phyloP scores from a whole-genome alignment of 2,329 filamentous ascomycete species.

The Verticillium alfalfae region DNA sequence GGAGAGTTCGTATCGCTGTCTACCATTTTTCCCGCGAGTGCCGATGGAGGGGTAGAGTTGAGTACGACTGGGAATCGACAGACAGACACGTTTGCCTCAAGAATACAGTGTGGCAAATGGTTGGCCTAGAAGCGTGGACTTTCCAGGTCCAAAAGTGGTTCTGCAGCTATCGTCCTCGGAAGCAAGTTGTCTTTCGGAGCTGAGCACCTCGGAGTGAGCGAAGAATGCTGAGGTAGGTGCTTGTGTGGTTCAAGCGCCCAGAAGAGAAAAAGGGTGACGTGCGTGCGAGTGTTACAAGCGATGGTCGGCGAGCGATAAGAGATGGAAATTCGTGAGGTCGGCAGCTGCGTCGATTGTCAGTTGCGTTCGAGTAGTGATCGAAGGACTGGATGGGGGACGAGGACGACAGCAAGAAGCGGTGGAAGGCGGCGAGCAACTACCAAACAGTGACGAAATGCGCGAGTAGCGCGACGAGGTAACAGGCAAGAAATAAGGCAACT shows the following conservation, averaged over 20 bases:
- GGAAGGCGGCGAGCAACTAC: background rate
- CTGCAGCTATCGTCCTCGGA: background rate
- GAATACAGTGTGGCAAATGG: background rate
- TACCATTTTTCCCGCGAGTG: constrained; percentile 64
- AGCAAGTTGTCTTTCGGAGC: background rate
- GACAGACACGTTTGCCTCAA: background rate
- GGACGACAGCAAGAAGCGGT: background rate
- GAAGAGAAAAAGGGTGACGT: background rate
- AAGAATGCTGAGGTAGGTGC: background rate
- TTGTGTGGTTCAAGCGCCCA: background rate
- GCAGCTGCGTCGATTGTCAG: background rate
- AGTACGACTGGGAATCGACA: background rate
- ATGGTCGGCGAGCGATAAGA: background rate
- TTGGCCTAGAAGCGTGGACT: background rate
- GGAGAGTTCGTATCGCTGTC: constrained; percentile 90
- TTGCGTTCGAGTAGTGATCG: background rate
- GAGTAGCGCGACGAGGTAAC: background rate
- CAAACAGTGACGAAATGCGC: background rate
- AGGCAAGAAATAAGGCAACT: background rate
- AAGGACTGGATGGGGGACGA: background rate
- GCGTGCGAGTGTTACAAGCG: background rate
- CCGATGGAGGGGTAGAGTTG: background rate
- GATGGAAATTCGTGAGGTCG: background rate
- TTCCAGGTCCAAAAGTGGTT: background rate
- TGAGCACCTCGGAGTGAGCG: background rate